Base-by-base conservation (phyloP, 148 eudicot genomes). In the Chenopodium berlandieri region DNA sequence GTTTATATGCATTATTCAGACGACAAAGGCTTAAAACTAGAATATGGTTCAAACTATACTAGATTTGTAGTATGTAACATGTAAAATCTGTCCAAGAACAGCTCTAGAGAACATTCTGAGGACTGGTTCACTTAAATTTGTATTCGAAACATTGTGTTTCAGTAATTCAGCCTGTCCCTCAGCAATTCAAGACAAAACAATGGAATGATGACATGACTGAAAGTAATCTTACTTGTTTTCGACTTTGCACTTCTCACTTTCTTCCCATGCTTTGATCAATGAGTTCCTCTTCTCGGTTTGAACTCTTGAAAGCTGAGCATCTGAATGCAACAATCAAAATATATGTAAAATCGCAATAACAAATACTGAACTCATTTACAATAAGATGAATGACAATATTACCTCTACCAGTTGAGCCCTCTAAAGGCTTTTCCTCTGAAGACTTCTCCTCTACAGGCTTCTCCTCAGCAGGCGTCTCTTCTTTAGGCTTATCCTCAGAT, bases 201-300 rank as follows among this genome's bases (percentile, higher is more conserved):
- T 50, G 54, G 14, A 50, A 50, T 9, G 14, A 50, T 50, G 54
- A 50, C 54, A 50, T 9, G 54, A 50, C 54, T 50, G 54, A 54
- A 60, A 58, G 37, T 52, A 14, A 17, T 58, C 89, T 86, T 91
- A 96, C 99, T 92, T 96, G 87, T 96, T 96, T 69, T 91, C 94
- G 37, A 87, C 95, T 88, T 92, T 96, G 9, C 88, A 87, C 82
- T 89, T 94, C 85, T 94, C 99, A 81, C 90, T 94, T 81, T 96
- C 99, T 83, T 96, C 99, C 99, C 99, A 96, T 83, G 99, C 99
- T 83, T 71, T 92, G 83, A 96, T 88, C 52, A 96, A 78, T 30
- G 99, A 92, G 73, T 87, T 7, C 87, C 88, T 90, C 88, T 96
- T 96, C 87, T 94, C 95, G 0, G 90, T 90, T 79, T 91, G 92